These are phyloP conservation scores for Apodospora peruviana DNA, from an alignment of 495 filamentous ascomycete genomes.

Conservation along the genomic window DNA sequence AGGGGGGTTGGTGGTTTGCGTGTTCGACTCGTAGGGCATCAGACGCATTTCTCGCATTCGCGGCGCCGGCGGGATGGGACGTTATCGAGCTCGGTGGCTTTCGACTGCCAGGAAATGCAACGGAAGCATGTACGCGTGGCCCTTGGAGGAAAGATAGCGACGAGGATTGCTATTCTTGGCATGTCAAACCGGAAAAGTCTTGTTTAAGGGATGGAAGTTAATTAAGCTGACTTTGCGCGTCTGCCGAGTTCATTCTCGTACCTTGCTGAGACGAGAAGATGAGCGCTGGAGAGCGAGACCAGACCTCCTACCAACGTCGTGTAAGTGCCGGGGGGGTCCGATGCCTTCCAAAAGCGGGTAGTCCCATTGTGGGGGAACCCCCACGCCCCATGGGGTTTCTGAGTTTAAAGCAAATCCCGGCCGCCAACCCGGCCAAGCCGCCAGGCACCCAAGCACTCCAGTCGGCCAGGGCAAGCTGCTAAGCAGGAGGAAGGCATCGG, in stretches of 20 bases:
- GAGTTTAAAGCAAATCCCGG: conserved; percentile 8
- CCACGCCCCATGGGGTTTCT: conserved; percentile 28
- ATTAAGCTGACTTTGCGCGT: conserved; percentile 6
- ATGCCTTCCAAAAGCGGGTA: not conserved
- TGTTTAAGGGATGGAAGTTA: not conserved
- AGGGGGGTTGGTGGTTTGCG: not conserved
- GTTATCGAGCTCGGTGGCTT: not conserved
- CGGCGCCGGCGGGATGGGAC: not conserved
- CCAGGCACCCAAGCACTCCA: not conserved
- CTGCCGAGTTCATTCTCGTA: conserved; percentile 1
- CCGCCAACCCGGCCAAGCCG: not conserved
- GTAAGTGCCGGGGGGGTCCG: no score
- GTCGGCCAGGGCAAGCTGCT: not conserved
- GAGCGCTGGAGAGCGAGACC: no score
- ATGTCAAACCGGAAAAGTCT: not conserved
- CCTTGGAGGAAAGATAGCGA: not conserved
- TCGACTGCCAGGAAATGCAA: no score
- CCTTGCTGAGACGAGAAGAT: not conserved
- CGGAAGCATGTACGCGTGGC: no score
- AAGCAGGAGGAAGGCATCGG: not conserved
- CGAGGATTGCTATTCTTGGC: not conserved
- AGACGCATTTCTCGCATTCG: not conserved
- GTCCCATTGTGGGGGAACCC: conserved; percentile 12
- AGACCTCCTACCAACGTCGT: no score
- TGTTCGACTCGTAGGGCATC: not conserved